Percentiles rank a stretch among this genome's conserved stretches.
Evolutionary conservation across 306 rosid genomes (phyloP).

Genomic region (Citrullus amarus): DNA sequence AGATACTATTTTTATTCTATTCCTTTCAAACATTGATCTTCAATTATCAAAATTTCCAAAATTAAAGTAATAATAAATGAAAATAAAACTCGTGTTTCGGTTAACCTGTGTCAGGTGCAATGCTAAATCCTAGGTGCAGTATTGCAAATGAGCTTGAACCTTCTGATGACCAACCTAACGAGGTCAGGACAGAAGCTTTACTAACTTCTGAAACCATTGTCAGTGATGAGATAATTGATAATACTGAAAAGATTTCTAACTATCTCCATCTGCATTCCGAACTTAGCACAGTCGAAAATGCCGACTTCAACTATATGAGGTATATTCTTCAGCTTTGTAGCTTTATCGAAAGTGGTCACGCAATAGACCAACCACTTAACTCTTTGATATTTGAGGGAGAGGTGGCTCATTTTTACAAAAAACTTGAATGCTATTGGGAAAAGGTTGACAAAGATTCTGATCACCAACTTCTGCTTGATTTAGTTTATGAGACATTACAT

Average conservation of each 20-base stretch:
- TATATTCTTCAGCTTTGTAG: conserved; percentile 50
- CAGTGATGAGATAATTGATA: conserved; percentile 4
- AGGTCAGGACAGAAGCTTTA: not conserved
- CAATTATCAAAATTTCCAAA: no score
- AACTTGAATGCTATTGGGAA: conserved; percentile 20
- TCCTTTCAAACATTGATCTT: not conserved
- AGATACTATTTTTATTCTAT: not conserved
- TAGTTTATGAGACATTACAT: conserved; percentile 47
- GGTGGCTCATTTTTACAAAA: conserved; percentile 22
- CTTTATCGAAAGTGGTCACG: conserved; percentile 35
- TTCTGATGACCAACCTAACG: not conserved
- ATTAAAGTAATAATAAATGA: no score
- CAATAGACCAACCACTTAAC: conserved; percentile 38
- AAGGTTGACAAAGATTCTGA: conserved; percentile 17
- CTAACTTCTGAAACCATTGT: not conserved
- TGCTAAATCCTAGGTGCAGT: conserved; percentile 3
- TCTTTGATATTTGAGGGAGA: conserved; percentile 34
- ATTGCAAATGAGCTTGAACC: not conserved
- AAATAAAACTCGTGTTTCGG: not conserved
- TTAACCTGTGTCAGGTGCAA: conserved; percentile 19
- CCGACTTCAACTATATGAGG: conserved; percentile 49
- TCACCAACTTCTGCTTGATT: conserved; percentile 51
- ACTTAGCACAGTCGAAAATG: conserved; percentile 11
- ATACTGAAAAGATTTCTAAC: conserved; percentile 3
- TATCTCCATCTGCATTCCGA: conserved; percentile 11